phyloP scores from a whole-genome alignment of 2,329 filamentous ascomycete genomes.

The Venturia effusa region DNA sequence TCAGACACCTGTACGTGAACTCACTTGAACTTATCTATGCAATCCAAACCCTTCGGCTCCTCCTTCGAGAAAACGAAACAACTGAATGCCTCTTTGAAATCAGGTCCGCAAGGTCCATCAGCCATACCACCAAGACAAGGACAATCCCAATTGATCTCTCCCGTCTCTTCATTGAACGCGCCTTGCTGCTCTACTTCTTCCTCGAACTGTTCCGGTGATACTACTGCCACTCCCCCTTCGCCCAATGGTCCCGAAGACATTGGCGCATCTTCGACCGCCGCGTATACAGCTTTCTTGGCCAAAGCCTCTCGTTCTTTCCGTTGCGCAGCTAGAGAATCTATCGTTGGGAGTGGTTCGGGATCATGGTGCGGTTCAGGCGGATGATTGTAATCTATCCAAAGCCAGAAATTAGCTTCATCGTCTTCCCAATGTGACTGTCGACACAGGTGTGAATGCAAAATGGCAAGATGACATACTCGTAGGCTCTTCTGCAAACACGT shows the following conservation, averaged over 20 bases:
- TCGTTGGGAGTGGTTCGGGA: slow-evolving; percentile 28
- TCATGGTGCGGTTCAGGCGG: slow-evolving; percentile 31
- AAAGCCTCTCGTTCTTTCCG: slow-evolving; percentile 21
- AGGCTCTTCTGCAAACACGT: slow-evolving; percentile 69
- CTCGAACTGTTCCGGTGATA: slow-evolving; percentile 50
- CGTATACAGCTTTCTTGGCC: slow-evolving; percentile 12
- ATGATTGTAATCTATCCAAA: slow-evolving; percentile 12
- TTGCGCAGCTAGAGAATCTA: slow-evolving; percentile 25
- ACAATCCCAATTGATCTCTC: slow-evolving; percentile 99
- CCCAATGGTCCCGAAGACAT: slow-evolving; percentile 3
- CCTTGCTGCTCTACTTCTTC: slow-evolving; percentile 78
- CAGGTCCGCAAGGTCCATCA: slow-evolving; percentile 84
- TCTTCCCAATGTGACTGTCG: too few species aligned
- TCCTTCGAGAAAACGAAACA: slow-evolving; percentile 95
- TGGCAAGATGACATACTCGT: slow-evolving; percentile 11
- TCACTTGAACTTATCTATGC: slow-evolving; percentile 94
- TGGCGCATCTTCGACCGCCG: slow-evolving; percentile 14
- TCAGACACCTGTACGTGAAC: slow-evolving; percentile 25
- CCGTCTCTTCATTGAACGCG: slow-evolving; percentile 95
- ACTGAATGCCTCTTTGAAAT: slow-evolving; percentile 93
- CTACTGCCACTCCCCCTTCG: slow-evolving; percentile 13
- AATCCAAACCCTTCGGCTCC: slow-evolving; percentile 96
- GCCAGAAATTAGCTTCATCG: background rate
- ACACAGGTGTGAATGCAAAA: background rate
- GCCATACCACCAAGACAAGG: slow-evolving; percentile 97